Evolutionary conservation across 345 rosid genomes (phyloP).

Genomic region (Hypericum perforatum): DNA sequence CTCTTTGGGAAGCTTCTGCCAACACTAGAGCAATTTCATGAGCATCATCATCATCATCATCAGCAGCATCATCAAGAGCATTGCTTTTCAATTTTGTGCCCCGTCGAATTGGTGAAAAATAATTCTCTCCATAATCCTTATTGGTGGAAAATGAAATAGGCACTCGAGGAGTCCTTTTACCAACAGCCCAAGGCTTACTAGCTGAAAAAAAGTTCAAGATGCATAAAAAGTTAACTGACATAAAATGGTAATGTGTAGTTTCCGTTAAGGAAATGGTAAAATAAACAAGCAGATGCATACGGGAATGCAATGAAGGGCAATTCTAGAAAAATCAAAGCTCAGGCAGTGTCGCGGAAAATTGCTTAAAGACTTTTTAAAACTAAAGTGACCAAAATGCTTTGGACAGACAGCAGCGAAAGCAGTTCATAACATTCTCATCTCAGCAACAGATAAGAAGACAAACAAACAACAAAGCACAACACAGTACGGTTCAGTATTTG

Average conservation of each 20-base stretch:
- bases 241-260: too few relatives aligned
- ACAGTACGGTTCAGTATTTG: too few relatives aligned
- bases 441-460: too few relatives aligned
- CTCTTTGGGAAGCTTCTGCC: slow-evolving; percentile 71
- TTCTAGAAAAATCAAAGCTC: too few relatives aligned
- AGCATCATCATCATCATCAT: slow-evolving; percentile 73
- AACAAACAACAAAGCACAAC: too few relatives aligned
- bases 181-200: slow-evolving; percentile 71
- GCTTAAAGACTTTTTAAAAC: too few relatives aligned
- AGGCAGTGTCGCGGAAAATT: too few relatives aligned
- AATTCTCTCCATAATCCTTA: slow-evolving; percentile 40
- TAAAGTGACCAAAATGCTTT: too few relatives aligned
- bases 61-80: slow-evolving; percentile 55
- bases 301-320: neutral
- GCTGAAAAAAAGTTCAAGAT: slow-evolving; percentile 31
- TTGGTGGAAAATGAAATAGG: slow-evolving; percentile 35
- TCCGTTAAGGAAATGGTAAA: neutral
- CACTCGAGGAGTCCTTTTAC: slow-evolving; percentile 79
- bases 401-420: too few relatives aligned
- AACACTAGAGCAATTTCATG: slow-evolving; percentile 66
- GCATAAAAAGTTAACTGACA: slow-evolving; percentile 9
- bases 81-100: slow-evolving; percentile 39
- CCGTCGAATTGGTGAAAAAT: slow-evolving; percentile 47
- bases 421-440: too few relatives aligned
- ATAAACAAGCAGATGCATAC: neutral